Base-by-base conservation (phyloP, 345 rosid genomes). In the Ceriops decandra region DNA sequence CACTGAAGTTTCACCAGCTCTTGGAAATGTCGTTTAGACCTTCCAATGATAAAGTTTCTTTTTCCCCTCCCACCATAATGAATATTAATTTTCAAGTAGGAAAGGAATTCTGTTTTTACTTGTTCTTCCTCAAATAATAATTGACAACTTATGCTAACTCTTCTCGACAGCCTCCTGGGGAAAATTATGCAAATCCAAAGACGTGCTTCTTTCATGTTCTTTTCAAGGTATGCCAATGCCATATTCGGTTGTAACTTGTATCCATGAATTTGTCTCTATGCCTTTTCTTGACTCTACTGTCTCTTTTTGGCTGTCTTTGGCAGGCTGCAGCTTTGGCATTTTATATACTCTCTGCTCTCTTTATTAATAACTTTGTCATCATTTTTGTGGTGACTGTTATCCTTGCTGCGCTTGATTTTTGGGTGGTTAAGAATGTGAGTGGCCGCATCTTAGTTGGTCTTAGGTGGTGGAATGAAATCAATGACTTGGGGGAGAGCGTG, bases 381-480 rank as follows among this genome's bases (percentile, higher is more conserved):
- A 87, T 95, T 63, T 95, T 95, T 68, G 99, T 95, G 60, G 98
- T 95, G 70, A 95, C 99, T 67, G 97, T 87, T 68, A 88, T 95
- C 80, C 99, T 95, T 64, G 84, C 90, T 57, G 95, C 99, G 73
- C 90, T 95, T 85, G 99, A 56, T 21, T 56, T 56, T 56, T 56
- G 31, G 31, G 99, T 95, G 13, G 97, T 95, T 72, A 95, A 95
- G 85, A 95, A 95, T 82, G 98, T 95, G 19, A 95, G 98, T 76
- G 99, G 99, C 52, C 96, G 99, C 52, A 95, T 95, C 52, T 83
- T 95, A 61, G 99, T 95, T 70, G 99, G 99, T 74, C 81, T 95
- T 77, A 90, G 99, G 84, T 95, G 99, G 99, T 95, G 99, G 99
- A 95, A 95, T 61, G 99, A 95, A 85, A 92, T 90, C 64, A 77